Conservation (phyloP, 179 eudicot genomes). For the Silene coronaria region DNA sequence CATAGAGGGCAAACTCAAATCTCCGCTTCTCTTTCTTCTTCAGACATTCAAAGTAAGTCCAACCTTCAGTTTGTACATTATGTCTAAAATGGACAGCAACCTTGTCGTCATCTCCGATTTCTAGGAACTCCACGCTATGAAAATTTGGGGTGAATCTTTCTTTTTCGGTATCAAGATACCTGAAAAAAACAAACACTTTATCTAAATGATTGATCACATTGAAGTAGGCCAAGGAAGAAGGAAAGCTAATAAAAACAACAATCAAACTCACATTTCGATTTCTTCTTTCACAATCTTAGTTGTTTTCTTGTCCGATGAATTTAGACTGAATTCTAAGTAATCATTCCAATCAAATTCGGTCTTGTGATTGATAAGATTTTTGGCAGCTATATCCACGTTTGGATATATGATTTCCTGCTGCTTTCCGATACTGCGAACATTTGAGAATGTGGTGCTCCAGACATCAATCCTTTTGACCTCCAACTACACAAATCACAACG, state of each 20-base stretch:
- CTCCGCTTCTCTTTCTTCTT: slow-evolving; percentile 22
- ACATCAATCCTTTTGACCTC: slow-evolving; percentile 14
- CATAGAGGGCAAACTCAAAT: slow-evolving; percentile 10
- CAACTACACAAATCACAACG: slow-evolving; percentile 8
- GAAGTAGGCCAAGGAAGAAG: background rate
- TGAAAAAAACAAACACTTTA: background rate
- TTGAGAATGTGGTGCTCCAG: slow-evolving; percentile 23
- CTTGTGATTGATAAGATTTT: slow-evolving; percentile 23
- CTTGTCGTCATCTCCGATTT: slow-evolving; percentile 1
- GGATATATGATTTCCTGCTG: slow-evolving; percentile 29
- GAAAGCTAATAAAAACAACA: background rate
- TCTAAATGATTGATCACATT: background rate
- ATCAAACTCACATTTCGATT: slow-evolving; percentile 10
- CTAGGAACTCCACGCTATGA: slow-evolving; percentile 7
- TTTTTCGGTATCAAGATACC: slow-evolving; percentile 3
- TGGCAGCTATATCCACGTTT: slow-evolving; percentile 22
- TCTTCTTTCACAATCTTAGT: background rate
- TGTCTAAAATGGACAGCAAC: slow-evolving; percentile 13
- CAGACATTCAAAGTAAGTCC: slow-evolving; percentile 20
- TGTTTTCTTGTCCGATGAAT: background rate
- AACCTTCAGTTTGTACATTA: background rate
- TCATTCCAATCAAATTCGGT: slow-evolving; percentile 25
- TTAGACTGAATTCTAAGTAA: slow-evolving; percentile 11
- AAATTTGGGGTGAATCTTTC: slow-evolving; percentile 4
- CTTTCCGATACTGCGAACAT: slow-evolving; percentile 12